Evolutionary conservation across 305 asterid species (phyloP), one percentile per base, ranked within the genome.

Genomic region (Lippia alba): DNA sequence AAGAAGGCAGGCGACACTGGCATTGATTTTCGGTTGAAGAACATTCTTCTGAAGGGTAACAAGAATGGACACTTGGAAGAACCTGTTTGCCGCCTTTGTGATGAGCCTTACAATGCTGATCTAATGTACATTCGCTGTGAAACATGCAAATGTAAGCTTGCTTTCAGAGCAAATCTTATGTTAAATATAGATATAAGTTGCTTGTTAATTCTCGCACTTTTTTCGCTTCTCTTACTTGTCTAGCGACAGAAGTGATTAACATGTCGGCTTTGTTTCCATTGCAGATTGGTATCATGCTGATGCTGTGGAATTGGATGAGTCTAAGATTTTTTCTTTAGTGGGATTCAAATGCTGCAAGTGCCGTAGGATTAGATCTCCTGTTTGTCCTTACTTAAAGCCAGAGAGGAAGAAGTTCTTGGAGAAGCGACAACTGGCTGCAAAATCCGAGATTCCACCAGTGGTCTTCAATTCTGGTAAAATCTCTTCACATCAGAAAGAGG

Each of bases 271-370:
- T 71, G 53, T 78, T 66, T 67, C 48, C 20, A 50, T 75, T 66
- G 75, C 96, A 95, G 99, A 71, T 78, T 95, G 99, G 99, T 90
- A 64, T 78, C 99, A 95, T 78, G 98, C 96, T 50, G 99, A 87
- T 66, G 85, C 99, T 24, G 72, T 95, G 56, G 96, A 84, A 75
- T 74, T 95, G 78, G 80, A 86, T 0, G 98, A 95, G 81, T 86
- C 94, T n/a, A 85, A 80, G 84, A 64, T 95, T 55, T 67, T 57
- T 53, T 66, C 59, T 12, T 75, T 92, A 74, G 62, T 66, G 70
- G 98, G 99, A 72, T 95, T 86, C 84, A 92, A 91, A 82, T 95
- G 99, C 83, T 86, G 91, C 82, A 84, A 78, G 78, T 95, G 99
- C 71, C 96, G 97, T 14, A 85, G 96, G 83, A 85, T 83, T 65